phyloP scores from a whole-genome alignment of 2,329 filamentous ascomycete genomes.

The Penicillium occitanis region DNA sequence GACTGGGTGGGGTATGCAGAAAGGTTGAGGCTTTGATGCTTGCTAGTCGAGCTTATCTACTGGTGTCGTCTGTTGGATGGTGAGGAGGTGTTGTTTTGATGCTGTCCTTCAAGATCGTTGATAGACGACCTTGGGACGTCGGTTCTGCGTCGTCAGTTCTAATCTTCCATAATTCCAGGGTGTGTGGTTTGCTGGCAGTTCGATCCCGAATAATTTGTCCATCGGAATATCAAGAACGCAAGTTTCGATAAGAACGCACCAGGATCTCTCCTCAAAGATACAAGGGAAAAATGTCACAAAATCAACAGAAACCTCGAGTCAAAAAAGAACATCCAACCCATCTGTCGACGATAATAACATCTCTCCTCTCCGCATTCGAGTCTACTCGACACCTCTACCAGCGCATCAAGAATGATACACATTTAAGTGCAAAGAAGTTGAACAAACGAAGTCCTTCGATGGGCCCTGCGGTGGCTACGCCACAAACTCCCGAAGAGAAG shows the following conservation, averaged over 20 bases:
- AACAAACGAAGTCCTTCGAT: not conserved
- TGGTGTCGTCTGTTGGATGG: not conserved
- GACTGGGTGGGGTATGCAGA: not conserved
- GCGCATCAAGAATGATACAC: constrained; percentile 8
- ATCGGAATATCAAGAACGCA: no score
- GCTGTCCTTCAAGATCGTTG: no score
- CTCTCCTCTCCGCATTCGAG: constrained; percentile 14
- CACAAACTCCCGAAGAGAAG: constrained; percentile 1
- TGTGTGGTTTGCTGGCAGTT: no score
- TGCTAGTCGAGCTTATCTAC: not conserved
- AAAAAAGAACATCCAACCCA: not conserved
- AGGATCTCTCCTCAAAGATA: not conserved
- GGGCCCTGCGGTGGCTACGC: not conserved
- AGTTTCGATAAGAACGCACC: no score
- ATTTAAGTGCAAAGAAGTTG: constrained; percentile 28
- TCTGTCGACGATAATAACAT: constrained; percentile 10
- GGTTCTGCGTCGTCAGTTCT: no score
- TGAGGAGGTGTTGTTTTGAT: not conserved
- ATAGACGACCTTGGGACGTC: no score
- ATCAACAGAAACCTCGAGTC: not conserved
- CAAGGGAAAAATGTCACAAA: not conserved
- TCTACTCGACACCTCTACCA: constrained; percentile 14
- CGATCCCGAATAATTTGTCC: no score
- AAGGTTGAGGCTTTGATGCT: not conserved
- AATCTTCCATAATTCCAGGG: no score